Percentiles rank a stretch among this genome's conserved stretches.
Evolutionary conservation across 2,329 filamentous ascomycete genomes (phyloP).

Genomic region (Graphilbum fragrans): DNA sequence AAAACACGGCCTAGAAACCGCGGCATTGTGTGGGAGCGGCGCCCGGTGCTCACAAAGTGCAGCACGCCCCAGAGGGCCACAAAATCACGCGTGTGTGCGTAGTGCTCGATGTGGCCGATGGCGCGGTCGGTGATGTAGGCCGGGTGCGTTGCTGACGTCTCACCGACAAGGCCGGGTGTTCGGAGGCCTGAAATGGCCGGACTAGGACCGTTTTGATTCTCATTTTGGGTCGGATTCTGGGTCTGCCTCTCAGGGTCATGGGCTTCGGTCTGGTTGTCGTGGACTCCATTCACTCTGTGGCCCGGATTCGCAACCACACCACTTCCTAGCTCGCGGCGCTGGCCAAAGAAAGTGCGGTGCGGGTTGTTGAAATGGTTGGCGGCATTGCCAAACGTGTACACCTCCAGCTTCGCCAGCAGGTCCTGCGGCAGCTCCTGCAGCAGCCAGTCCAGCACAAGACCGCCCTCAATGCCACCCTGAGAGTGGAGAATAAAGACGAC

Average conservation of each 20-base stretch:
- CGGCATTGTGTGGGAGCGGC: slow-evolving; percentile 32
- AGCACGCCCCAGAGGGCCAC: slow-evolving; percentile 65
- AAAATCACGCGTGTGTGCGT: slow-evolving; percentile 62
- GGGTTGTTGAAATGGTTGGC: slow-evolving; percentile 79
- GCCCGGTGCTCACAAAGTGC: slow-evolving; percentile 43
- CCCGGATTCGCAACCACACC: no score
- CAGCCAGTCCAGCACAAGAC: slow-evolving; percentile 65
- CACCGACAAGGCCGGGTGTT: slow-evolving; percentile 5
- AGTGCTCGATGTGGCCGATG: slow-evolving; percentile 68
- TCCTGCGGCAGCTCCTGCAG: slow-evolving; percentile 58
- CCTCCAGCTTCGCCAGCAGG: slow-evolving; percentile 55
- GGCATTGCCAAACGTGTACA: slow-evolving; percentile 68
- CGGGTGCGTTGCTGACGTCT: slow-evolving; percentile 22
- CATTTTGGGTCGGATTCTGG: not conserved
- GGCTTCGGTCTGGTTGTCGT: no score
- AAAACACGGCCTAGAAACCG: slow-evolving; percentile 53
- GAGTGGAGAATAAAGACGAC: slow-evolving; percentile 66
- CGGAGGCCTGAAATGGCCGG: not conserved
- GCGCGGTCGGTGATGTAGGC: slow-evolving; percentile 31
- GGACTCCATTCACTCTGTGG: no score
- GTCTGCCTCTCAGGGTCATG: no score
- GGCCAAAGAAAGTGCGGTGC: slow-evolving; percentile 35
- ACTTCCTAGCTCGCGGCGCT: slow-evolving; percentile 16
- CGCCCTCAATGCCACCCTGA: slow-evolving; percentile 64
- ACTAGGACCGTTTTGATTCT: not conserved